Evolutionary conservation across 805 yeast species (phyloP), one percentile per base, ranked within the genome.

Genomic region (Metschnikowia colocasiae): DNA sequence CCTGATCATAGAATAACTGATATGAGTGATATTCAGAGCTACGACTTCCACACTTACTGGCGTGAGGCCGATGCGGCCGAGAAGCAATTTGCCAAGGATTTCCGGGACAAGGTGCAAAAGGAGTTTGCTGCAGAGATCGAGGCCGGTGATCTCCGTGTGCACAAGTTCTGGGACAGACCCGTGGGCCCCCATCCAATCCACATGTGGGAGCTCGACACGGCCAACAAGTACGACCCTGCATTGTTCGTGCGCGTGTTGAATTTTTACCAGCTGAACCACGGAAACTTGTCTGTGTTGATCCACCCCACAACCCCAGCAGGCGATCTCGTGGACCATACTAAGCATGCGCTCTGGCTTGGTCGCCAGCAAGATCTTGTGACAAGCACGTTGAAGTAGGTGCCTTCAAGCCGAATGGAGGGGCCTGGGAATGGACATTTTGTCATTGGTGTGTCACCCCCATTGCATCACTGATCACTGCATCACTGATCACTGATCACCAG

Each of bases 111-210:
- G 45, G 67, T 80, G 3, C 57, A 61, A 26, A 44, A 58, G 43
- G 76, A 73, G 41, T 75, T 79, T 52, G 68, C 72, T 5, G 41
- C 58, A 13, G 80, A 78, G 43, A 60, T 75, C 25, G 71, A 59
- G 23, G 50, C 59, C 1, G 79, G 78, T 1, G 59, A 63, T 19
- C 63, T 76, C 9, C 55, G 79, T 46, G 68, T 78, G 3, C 68
- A 70, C 60, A 69, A 69, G 48, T 62, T 75, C 26, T 75, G 76
- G 71, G 74, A 73, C 32, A 60, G 62, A 36, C 75, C 80, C 22
- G 57, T 80, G 25, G 85, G 85, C 0, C 85, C 85, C 1, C 84
- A 80, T 52, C 81, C 83, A 0, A 62, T 74, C 26, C 73, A 69
- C 32, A 80, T 80, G 84, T 80, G 79, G 68, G 84, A 80, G 55